A percentile compares a stretch with the other conserved stretches of the same genome.
These are phyloP conservation scores for Euphorbia lathyris DNA, from an alignment of 345 rosid genomes.

Conservation along the genomic window DNA sequence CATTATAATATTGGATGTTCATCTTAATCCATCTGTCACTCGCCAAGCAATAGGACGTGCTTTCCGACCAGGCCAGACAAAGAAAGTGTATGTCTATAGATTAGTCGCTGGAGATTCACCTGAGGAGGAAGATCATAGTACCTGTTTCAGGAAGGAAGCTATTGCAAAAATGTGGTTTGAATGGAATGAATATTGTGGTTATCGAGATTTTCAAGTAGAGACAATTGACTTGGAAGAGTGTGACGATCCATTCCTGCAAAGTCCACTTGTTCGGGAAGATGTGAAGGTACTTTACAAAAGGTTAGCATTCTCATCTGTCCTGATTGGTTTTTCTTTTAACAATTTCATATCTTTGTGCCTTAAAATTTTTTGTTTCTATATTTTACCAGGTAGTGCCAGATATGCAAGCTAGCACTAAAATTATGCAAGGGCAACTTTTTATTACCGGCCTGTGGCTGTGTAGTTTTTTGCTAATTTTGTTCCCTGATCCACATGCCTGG, in stretches of 20 bases:
- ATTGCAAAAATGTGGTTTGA: conserved; percentile 94
- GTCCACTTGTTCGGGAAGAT: conserved; percentile 53
- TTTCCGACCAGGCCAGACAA: conserved; percentile 80
- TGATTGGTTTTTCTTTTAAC: not conserved
- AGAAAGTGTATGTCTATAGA: conserved; percentile 68
- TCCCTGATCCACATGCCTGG: not conserved
- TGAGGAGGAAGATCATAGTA: conserved; percentile 61
- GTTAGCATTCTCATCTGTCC: conserved; percentile 31
- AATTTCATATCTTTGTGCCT: not conserved
- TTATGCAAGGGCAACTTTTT: not conserved
- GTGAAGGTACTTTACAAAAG: conserved; percentile 63
- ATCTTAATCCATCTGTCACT: conserved; percentile 90
- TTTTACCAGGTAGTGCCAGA: conserved; percentile 30
- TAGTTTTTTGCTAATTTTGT: not conserved
- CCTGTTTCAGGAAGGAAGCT: conserved; percentile 69
- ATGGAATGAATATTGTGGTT: conserved; percentile 67
- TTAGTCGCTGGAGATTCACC: conserved; percentile 75
- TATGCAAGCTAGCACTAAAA: not conserved
- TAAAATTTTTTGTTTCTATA: conserved; percentile 7
- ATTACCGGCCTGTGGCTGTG: not conserved
- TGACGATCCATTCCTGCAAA: conserved; percentile 64
- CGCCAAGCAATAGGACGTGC: conserved; percentile 94
- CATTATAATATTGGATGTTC: conserved; percentile 76
- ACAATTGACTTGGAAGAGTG: conserved; percentile 46
- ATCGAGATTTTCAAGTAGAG: conserved; percentile 48